Base-by-base conservation (phyloP, 2,329 filamentous ascomycete genomes). In the Apiospora hydei region DNA sequence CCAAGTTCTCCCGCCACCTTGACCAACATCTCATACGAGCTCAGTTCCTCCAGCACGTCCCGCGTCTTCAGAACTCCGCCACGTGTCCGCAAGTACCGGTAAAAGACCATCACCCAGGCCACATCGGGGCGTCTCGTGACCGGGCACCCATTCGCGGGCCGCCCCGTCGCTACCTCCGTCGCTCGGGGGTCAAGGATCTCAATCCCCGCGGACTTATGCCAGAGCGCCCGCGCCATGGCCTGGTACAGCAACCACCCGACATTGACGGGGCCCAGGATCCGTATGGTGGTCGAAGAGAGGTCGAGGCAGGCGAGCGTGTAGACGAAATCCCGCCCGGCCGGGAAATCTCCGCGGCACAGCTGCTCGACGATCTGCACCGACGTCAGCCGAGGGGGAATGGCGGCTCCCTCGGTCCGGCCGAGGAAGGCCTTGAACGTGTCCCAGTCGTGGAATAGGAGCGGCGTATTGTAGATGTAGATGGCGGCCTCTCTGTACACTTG, bases 361-460 rank as follows among this genome's bases (percentile, higher is more conserved):
- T 26, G 49, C n/a, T 53, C 49, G n/a, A 53, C 11, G 49, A 53
- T 53, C 11, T 53, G 49, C n/a, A 53, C n/a, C 49, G 49, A 53
- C 49, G 24, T 53, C 49, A 53, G 13, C 49, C 49, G n/a, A 10
- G n/a, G 2, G 49, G 49, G 49, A 24, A 53, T 26, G n/a, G 49
- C 49, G 5, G n/a, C 10, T 11, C 49, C 49, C 18, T 47, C 44
- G 5, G 49, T 24, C 49, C n/a, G 26, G 4, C 24, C 10, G 4
- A 53, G 49, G 49, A 53, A 26, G 10, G n/a, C 3, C 49, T 53
- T 53, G 49, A 26, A 26, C 3, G n/a, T 24, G 10, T 53, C n/a
- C 49, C 49, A 53, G 49, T 26, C n/a, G 49, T 53, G 49, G n/a
- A 53, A 26, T n/a, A 53, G 26, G 49, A 53, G 49, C 49, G 49